Percentiles rank a stretch among this genome's conserved stretches.
phyloP scores from a whole-genome alignment of 2,329 filamentous ascomycete species.

The Aspergillus sergii region DNA sequence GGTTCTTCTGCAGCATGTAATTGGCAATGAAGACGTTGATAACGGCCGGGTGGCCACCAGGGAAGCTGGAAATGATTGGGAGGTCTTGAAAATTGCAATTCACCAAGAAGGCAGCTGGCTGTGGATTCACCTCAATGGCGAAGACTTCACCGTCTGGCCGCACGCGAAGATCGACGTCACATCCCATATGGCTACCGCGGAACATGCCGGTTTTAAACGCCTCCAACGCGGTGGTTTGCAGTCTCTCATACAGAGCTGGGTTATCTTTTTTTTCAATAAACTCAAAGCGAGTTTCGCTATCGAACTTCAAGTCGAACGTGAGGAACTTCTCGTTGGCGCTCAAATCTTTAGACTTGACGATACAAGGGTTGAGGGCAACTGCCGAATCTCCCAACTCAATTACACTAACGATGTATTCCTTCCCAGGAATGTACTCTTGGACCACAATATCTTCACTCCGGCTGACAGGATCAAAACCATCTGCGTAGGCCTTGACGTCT shows the following conservation, averaged over 20 bases:
- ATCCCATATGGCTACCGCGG: conserved; percentile 20
- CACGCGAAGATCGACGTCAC: conserved; percentile 26
- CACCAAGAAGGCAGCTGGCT: conserved; percentile 24
- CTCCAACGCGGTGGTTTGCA: conserved; percentile 25
- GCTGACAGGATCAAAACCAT: too few species aligned
- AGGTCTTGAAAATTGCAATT: conserved; percentile 18
- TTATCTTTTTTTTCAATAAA: conserved; percentile 19
- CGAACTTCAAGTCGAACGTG: conserved; percentile 26
- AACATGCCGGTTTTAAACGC: conserved; percentile 22
- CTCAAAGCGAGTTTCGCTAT: conserved; percentile 19
- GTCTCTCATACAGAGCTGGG: conserved; percentile 18
- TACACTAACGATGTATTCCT: conserved; percentile 23
- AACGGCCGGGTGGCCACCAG: conserved; percentile 21
- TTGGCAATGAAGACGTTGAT: conserved; percentile 27
- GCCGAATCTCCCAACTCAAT: conserved; percentile 23
- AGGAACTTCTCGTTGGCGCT: conserved; percentile 16
- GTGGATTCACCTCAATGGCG: conserved; percentile 28
- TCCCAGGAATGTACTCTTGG: conserved; percentile 25
- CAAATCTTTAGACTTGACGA: conserved; percentile 10
- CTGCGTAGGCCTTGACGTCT: background rate
- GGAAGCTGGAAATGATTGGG: conserved; percentile 17
- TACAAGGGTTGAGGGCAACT: conserved; percentile 19
- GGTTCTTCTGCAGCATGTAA: conserved; percentile 17
- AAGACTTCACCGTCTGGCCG: conserved; percentile 19
- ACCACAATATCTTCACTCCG: conserved; percentile 21